phyloP scores from a whole-genome alignment of 1,284 basidiomycete genomes.

The Cutaneotrichosporon dermatis region DNA sequence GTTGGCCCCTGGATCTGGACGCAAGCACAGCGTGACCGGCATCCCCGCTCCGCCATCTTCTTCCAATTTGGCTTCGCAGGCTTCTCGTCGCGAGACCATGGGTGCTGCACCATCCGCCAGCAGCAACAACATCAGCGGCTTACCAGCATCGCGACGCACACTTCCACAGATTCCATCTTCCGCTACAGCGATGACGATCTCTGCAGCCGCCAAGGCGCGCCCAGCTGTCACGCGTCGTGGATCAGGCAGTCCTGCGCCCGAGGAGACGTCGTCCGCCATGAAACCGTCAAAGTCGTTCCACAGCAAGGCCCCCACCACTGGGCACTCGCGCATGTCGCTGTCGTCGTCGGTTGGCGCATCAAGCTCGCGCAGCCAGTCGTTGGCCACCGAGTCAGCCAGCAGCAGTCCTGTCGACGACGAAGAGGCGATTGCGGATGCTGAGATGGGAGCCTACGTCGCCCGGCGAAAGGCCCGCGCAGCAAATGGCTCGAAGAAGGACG shows the following conservation, averaged over 20 bases:
- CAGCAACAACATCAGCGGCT: background rate
- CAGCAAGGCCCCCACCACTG: slow-evolving; percentile 28
- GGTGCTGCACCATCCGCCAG: slow-evolving; percentile 10
- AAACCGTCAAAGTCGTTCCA: slow-evolving; percentile 39
- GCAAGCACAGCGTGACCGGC: slow-evolving; percentile 22
- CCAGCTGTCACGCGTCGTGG: slow-evolving; percentile 19
- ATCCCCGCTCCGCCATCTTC: slow-evolving; percentile 15
- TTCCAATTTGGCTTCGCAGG: background rate
- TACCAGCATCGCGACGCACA: slow-evolving; percentile 57
- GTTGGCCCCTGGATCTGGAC: slow-evolving; percentile 38
- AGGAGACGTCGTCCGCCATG: slow-evolving; percentile 22
- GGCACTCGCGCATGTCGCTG: slow-evolving; percentile 29
- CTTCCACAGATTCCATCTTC: slow-evolving; percentile 51
- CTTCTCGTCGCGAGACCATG: slow-evolving; percentile 15
- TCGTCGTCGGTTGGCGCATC: slow-evolving; percentile 40
- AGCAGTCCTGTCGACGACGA: slow-evolving; percentile 74
- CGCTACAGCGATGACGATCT: slow-evolving; percentile 38
- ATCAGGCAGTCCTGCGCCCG: slow-evolving; percentile 16
- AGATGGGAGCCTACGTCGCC: slow-evolving; percentile 92
- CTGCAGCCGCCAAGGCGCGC: slow-evolving; percentile 37
- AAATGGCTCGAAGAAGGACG: slow-evolving; percentile 62
- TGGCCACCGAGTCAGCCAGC: slow-evolving; percentile 43
- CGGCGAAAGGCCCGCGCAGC: slow-evolving; percentile 83
- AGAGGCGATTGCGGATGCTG: slow-evolving; percentile 84
- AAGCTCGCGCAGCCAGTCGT: slow-evolving; percentile 25